A percentile compares a stretch with the other conserved stretches of the same genome.
phyloP scores from a whole-genome alignment of 345 rosid species.

The Eucalyptus camaldulensis region DNA sequence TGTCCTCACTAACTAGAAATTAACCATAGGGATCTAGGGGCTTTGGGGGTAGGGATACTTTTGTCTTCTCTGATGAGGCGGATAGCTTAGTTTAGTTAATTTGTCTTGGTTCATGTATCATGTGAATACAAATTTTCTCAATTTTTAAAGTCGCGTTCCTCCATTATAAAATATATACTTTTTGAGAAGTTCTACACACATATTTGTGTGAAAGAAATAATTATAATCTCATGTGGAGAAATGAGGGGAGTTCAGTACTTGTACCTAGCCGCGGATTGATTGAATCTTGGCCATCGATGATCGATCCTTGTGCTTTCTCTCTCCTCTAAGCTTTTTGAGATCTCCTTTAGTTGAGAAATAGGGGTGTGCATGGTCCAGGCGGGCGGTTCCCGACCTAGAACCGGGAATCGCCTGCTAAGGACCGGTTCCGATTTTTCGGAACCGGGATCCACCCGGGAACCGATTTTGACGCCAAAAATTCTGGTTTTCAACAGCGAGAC shows the following conservation, averaged over 20 bases:
- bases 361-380: too few relatives aligned
- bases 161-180: background rate
- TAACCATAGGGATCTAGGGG: background rate
- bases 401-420: too few relatives aligned
- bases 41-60: background rate
- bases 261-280: rapidly evolving
- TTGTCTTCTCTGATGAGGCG: background rate
- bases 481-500: too few relatives aligned
- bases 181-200: background rate
- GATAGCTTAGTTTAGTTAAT: rapidly evolving
- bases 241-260: background rate
- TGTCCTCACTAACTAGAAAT: background rate
- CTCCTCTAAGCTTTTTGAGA: rapidly evolving
- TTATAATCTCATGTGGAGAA: background rate
- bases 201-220: background rate
- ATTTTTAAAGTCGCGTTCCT: background rate
- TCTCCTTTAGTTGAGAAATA: rapidly evolving
- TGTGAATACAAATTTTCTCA: background rate
- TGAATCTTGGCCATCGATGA: background rate
- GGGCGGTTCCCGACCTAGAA: too few relatives aligned
- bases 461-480: too few relatives aligned
- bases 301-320: background rate
- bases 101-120: background rate
- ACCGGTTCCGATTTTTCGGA: too few relatives aligned
- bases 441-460: too few relatives aligned